A percentile compares a stretch with the other conserved stretches of the same genome.
Evolutionary conservation across 2,329 filamentous ascomycete species (phyloP).

Genomic region (Botrytis porri): DNA sequence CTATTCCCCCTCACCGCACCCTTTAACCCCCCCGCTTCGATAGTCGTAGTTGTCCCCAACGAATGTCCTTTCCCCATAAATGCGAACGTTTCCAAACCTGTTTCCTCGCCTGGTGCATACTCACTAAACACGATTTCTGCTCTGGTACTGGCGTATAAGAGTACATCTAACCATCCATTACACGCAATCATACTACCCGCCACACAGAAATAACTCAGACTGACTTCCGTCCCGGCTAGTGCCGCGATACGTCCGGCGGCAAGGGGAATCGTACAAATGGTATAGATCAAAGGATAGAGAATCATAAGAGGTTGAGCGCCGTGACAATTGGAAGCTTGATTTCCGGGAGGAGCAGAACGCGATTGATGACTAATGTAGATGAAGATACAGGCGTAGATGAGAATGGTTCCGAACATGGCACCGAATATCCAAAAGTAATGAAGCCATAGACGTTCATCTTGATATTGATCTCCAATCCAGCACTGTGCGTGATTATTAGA

Average conservation of each 20-base stretch:
- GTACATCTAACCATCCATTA: conserved; percentile 54
- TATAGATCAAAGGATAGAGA: conserved; percentile 66
- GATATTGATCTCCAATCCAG: conserved; percentile 58
- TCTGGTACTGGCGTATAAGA: conserved; percentile 52
- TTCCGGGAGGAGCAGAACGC: neutral
- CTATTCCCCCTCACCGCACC: conserved; percentile 15
- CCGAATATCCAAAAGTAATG: conserved; percentile 66
- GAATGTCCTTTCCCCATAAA: conserved; percentile 32
- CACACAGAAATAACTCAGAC: conserved; percentile 55
- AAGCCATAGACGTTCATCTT: conserved; percentile 54
- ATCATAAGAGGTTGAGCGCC: conserved; percentile 51
- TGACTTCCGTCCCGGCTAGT: conserved; percentile 53
- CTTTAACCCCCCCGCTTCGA: conserved; percentile 20
- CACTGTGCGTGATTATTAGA: conserved; percentile 44
- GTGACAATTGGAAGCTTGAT: conserved; percentile 16
- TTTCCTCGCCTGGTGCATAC: conserved; percentile 43
- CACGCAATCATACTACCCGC: conserved; percentile 57
- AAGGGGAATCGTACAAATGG: conserved; percentile 65
- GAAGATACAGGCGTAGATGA: conserved; percentile 45
- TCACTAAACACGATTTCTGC: conserved; percentile 52
- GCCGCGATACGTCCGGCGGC: conserved; percentile 61
- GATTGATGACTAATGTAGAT: conserved; percentile 27
- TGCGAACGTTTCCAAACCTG: conserved; percentile 51
- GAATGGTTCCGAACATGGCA: conserved; percentile 48
- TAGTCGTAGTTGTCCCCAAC: conserved; percentile 23